Percentiles rank a stretch among this genome's conserved stretches.
Conservation (phyloP, 2,329 filamentous ascomycete genomes). For the Xylaria sp. region DNA sequence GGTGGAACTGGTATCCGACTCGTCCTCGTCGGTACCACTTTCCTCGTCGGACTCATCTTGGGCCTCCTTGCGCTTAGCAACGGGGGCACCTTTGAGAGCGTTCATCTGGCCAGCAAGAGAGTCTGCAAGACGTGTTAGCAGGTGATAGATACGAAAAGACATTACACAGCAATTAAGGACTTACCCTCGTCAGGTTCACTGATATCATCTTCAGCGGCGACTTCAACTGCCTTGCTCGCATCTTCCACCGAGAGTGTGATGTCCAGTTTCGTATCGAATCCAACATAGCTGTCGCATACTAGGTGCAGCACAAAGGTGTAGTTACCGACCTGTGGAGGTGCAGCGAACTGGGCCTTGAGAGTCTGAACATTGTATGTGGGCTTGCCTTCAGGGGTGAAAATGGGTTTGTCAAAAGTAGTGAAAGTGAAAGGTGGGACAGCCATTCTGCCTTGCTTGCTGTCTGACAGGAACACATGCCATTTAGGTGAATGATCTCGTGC, state of each 20-base stretch:
- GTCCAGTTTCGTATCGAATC: constrained; percentile 88
- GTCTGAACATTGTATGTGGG: constrained; percentile 95
- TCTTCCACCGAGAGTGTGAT: constrained; percentile 87
- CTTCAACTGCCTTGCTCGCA: constrained; percentile 72
- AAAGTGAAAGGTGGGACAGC: constrained; percentile 97
- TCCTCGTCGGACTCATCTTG: constrained; percentile 66
- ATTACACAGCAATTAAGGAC: constrained; percentile 31
- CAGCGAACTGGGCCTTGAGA: constrained; percentile 93
- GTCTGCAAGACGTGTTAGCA: constrained; percentile 26
- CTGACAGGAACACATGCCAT: constrained; percentile 93
- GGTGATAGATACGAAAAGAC: background rate
- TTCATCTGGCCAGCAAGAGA: constrained; percentile 81
- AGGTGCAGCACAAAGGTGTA: constrained; percentile 95
- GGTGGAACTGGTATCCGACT: constrained; percentile 60
- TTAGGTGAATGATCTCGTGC: constrained; percentile 81
- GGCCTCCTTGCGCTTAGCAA: constrained; percentile 48
- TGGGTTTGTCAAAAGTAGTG: constrained; percentile 81
- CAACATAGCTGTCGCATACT: constrained; percentile 90
- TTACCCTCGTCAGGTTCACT: constrained; percentile 96
- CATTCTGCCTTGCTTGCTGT: constrained; percentile 91
- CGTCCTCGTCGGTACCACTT: constrained; percentile 74
- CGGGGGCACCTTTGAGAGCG: constrained; percentile 67
- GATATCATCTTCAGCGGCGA: constrained; percentile 87
- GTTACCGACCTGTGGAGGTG: constrained; percentile 83
- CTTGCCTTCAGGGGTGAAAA: constrained; percentile 72